These are phyloP conservation scores for Botryobasidium botryosum DNA, from an alignment of 768 basidiomycete species.

Conservation along the genomic window DNA sequence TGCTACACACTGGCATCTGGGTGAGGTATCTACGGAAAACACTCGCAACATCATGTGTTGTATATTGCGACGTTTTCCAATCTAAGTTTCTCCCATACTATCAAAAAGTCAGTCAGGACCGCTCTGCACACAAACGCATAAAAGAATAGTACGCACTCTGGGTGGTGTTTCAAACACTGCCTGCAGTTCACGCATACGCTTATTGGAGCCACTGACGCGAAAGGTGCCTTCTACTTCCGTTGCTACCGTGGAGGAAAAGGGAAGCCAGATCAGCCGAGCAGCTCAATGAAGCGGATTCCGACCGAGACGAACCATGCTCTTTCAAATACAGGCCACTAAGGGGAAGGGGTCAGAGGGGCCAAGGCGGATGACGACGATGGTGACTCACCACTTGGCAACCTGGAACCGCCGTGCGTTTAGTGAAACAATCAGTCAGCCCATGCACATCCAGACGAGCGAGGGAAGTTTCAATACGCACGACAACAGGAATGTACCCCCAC, in stretches of 20 bases:
- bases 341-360: background rate
- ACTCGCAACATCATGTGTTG: constrained; percentile 93
- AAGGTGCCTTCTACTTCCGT: constrained; percentile 90
- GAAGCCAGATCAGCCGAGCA: background rate
- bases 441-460: too few species aligned
- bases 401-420: too few species aligned
- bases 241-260: constrained; percentile 26
- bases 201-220: constrained; percentile 87
- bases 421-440: too few species aligned
- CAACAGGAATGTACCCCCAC: constrained; percentile 91
- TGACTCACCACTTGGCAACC: constrained; percentile 83
- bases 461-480: too few species aligned
- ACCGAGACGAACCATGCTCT: constrained; percentile 58
- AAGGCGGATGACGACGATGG: constrained; percentile 8
- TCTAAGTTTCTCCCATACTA: constrained; percentile 90
- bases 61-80: constrained; percentile 74
- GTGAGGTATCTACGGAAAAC: constrained; percentile 93
- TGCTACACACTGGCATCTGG: constrained; percentile 76
- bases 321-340: constrained; percentile 82
- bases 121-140: background rate
- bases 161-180: constrained; percentile 78
- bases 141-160: constrained; percentile 32
- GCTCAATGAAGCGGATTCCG: too few species aligned
- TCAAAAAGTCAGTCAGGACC: constrained; percentile 3
- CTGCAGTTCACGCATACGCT: constrained; percentile 92